Evolutionary conservation across 2,329 filamentous ascomycete species (phyloP).

Genomic region (Diaporthe citrichinensis): DNA sequence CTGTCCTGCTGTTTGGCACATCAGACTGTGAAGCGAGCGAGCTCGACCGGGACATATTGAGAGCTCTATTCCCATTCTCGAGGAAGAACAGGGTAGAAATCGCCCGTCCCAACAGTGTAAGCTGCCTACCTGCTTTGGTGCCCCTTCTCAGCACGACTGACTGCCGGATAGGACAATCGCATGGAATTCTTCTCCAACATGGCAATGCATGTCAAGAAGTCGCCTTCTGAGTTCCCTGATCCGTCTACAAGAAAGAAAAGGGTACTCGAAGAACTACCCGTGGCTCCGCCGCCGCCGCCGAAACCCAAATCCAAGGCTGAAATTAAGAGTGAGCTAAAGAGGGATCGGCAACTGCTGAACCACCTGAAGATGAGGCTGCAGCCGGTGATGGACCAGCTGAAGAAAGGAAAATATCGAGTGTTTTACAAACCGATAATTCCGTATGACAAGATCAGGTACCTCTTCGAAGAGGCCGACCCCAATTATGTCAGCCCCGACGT

Average conservation of each 20-base stretch:
- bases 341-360: conserved; percentile 88
- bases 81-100: conserved; percentile 82
- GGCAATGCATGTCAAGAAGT: conserved; percentile 81
- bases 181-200: conserved; percentile 84
- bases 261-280: conserved; percentile 80
- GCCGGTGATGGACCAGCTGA: conserved; percentile 97
- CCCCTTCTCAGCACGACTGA: conserved; percentile 22
- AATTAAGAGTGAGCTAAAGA: conserved; percentile 82
- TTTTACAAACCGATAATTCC: conserved; percentile 87
- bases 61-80: conserved; percentile 89
- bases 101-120: conserved; percentile 73
- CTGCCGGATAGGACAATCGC: conserved; percentile 67
- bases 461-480: conserved; percentile 87
- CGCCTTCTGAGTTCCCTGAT: conserved; percentile 89
- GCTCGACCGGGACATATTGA: conserved; percentile 74
- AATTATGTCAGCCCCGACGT: conserved; percentile 73
- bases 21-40: conserved; percentile 78
- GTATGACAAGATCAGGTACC: conserved; percentile 80
- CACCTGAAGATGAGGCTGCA: conserved; percentile 90
- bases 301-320: conserved; percentile 82
- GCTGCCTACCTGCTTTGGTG: conserved; percentile 45
- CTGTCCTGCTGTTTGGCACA: conserved; percentile 89
- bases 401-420: conserved; percentile 83
- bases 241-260: conserved; percentile 89
- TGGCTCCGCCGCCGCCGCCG: conserved; percentile 80